phyloP scores from a whole-genome alignment of 441 rosid genomes.

The Adansonia rubrostipa region DNA sequence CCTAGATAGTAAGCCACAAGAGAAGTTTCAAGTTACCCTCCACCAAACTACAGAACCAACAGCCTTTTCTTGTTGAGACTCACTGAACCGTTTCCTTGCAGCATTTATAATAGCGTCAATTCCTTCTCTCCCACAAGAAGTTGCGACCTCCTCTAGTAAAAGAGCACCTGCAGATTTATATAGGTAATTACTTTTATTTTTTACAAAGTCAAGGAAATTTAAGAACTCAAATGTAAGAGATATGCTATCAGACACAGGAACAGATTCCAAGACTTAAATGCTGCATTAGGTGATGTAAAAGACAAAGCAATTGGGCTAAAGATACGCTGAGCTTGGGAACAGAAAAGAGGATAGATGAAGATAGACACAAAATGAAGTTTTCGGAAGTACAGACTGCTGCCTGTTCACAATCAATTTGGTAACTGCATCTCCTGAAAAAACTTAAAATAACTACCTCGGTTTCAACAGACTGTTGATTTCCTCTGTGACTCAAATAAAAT shows the following conservation, averaged over 20 bases:
- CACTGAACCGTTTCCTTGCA: constrained; percentile 63
- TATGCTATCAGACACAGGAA: not conserved
- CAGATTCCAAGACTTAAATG: constrained; percentile 1
- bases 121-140: constrained; percentile 76
- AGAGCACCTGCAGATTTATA: constrained; percentile 66
- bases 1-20: constrained; percentile 23
- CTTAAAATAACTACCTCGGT: not conserved
- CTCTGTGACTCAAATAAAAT: not conserved
- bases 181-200: not conserved
- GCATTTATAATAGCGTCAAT: constrained; percentile 72
- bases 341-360: constrained; percentile 14
- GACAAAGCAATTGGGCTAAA: not conserved
- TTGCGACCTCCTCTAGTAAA: constrained; percentile 83
- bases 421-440: not conserved
- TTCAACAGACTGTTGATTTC: constrained; percentile 16
- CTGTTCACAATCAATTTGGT: constrained; percentile 7
- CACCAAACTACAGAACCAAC: constrained; percentile 84
- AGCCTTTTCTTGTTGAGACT: constrained; percentile 76
- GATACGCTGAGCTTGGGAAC: not conserved
- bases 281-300: not conserved
- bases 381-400: not conserved
- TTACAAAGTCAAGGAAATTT: constrained; percentile 25
- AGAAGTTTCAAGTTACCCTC: constrained; percentile 63
- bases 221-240: constrained; percentile 4
- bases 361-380: not conserved